Percentiles rank a stretch among this genome's conserved stretches.
phyloP scores from a whole-genome alignment of 495 filamentous ascomycete species.

The Podospora australis region DNA sequence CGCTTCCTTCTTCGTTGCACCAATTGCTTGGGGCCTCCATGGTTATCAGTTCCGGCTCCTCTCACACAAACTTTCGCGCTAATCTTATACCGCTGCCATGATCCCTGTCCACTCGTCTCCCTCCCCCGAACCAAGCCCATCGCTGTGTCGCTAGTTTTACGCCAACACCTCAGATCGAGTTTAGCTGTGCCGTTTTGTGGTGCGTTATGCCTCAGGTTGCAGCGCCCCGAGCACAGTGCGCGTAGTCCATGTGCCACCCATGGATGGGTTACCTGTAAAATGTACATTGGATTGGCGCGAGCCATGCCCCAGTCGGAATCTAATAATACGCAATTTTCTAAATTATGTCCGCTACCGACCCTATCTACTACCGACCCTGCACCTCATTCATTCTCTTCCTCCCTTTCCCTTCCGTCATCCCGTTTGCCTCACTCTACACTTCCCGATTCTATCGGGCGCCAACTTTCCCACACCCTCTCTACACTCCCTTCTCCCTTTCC shows the following conservation, averaged over 20 bases:
- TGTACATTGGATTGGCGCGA: not conserved
- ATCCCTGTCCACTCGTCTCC: conserved; percentile 8
- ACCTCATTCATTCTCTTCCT: too few species aligned
- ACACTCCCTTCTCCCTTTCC: too few species aligned
- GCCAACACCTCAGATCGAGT: conserved; percentile 11
- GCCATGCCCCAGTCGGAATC: not conserved
- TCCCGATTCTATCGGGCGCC: too few species aligned
- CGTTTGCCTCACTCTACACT: too few species aligned
- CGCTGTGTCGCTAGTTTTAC: conserved; percentile 11
- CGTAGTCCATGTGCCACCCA: not conserved
- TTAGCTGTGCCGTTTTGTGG: conserved; percentile 2
- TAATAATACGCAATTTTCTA: not conserved
- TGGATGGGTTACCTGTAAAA: not conserved
- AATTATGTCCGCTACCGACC: too few species aligned
- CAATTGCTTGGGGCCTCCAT: not conserved
- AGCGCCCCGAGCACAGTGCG: conserved; percentile 1
- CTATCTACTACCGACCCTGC: too few species aligned
- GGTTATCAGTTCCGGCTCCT: too few species aligned
- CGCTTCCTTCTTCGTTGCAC: not conserved
- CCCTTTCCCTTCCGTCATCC: too few species aligned
- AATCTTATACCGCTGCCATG: conserved; percentile 10
- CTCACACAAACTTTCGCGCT: conserved; percentile 1
- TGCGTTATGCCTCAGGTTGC: not conserved
- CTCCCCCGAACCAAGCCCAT: conserved; percentile 5
- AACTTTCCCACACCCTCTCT: too few species aligned